Conservation (phyloP, 305 asterid species). For the Fraxinus ornus region DNA sequence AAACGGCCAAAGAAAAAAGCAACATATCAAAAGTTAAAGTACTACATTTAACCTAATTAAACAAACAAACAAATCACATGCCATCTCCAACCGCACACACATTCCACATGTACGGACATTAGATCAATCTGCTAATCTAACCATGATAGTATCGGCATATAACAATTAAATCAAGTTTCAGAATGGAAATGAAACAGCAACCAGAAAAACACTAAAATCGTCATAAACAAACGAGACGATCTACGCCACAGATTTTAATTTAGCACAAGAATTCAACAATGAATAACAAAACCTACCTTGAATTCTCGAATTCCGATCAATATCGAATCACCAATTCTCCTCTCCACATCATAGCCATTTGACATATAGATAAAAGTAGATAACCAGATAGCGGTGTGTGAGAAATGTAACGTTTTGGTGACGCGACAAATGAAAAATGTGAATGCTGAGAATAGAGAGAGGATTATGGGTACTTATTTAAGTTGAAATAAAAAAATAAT, state of each 20-base stretch:
- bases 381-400: not conserved
- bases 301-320: slow-evolving; percentile 10
- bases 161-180: not conserved
- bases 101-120: slow-evolving; percentile 7
- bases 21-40: not conserved
- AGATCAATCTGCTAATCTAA: slow-evolving; percentile 23
- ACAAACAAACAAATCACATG: not conserved
- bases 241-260: not conserved
- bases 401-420: slow-evolving; percentile 22
- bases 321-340: not conserved
- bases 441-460: slow-evolving; percentile 21
- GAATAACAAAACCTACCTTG: slow-evolving; percentile 23
- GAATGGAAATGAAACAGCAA: slow-evolving; percentile 7
- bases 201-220: slow-evolving; percentile 1
- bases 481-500: slow-evolving; percentile 1
- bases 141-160: not conserved
- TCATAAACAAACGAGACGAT: not conserved
- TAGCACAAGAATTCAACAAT: not conserved
- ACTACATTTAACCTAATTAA: not conserved
- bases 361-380: not conserved
- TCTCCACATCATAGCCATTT: not conserved
- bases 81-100: not conserved
- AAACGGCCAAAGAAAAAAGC: slow-evolving; percentile 22
- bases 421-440: slow-evolving; percentile 28
- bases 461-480: too few relatives aligned